These are phyloP conservation scores for Metarhizium humberi DNA, from an alignment of 2,329 filamentous ascomycete species.

Conservation along the genomic window DNA sequence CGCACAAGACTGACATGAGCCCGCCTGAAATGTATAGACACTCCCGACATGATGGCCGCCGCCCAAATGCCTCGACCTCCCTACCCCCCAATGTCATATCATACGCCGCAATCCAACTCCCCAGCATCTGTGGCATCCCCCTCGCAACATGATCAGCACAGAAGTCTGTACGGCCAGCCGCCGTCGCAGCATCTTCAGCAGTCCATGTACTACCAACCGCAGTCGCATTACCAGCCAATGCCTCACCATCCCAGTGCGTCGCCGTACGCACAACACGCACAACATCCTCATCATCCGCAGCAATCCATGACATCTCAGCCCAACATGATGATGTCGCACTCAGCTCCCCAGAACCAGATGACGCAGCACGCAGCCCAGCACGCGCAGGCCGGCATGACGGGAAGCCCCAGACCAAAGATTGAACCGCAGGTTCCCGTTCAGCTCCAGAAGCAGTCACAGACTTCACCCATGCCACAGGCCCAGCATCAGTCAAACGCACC, in stretches of 20 bases:
- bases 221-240: conserved; percentile 57
- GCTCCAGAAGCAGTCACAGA: conserved; percentile 44
- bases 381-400: conserved; percentile 44
- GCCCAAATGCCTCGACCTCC: conserved; percentile 62
- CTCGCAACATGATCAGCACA: conserved; percentile 80
- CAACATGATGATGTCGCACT: conserved; percentile 58
- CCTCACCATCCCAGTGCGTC: conserved; percentile 50
- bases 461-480: conserved; percentile 30
- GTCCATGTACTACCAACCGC: conserved; percentile 66
- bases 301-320: conserved; percentile 55
- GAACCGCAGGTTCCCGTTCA: conserved; percentile 53
- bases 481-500: conserved; percentile 28
- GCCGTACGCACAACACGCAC: conserved; percentile 51
- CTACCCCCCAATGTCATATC: conserved; percentile 83
- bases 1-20: conserved; percentile 10
- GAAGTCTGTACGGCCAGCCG: conserved; percentile 76
- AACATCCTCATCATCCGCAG: conserved; percentile 26
- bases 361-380: conserved; percentile 49
- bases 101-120: conserved; percentile 91
- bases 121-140: conserved; percentile 88
- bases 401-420: conserved; percentile 54
- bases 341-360: conserved; percentile 47
- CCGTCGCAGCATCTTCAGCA: conserved; percentile 69
- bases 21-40: conserved; percentile 30
- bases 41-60: conserved; percentile 59